Conservation (phyloP, 2,329 filamentous ascomycete species). For the Trichoderma sp. region DNA sequence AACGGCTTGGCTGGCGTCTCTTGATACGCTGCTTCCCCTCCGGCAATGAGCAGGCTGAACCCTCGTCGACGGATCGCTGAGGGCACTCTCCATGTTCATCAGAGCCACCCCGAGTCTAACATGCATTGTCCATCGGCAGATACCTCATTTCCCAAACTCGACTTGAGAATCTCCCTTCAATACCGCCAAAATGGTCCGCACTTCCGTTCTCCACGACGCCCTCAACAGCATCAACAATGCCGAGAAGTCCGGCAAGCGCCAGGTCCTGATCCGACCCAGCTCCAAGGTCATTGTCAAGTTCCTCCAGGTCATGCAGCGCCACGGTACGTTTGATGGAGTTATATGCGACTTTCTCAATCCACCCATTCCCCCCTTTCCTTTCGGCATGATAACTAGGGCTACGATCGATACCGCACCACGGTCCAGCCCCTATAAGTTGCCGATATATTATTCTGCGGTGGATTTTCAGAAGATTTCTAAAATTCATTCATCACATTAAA, state of each 20-base stretch:
- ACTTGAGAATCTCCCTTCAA: constrained; percentile 76
- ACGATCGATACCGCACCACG: constrained; percentile 77
- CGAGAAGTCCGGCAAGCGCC: constrained; percentile 99
- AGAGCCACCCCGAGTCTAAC: constrained; percentile 64
- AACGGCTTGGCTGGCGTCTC: constrained; percentile 30
- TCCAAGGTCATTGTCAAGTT: constrained; percentile 99
- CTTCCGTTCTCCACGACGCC: constrained; percentile 98
- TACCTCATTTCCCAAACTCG: constrained; percentile 63
- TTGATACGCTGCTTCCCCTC: constrained; percentile 65
- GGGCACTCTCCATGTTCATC: constrained; percentile 70
- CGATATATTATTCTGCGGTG: constrained; percentile 87
- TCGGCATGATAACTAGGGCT: constrained; percentile 99
- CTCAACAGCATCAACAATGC: constrained; percentile 99
- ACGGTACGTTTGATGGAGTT: constrained; percentile 71
- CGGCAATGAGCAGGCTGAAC: constrained; percentile 70
- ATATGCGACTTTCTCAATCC: neutral
- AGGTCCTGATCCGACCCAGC: constrained; percentile 95
- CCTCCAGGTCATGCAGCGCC: constrained; percentile 98
- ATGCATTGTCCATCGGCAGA: constrained; percentile 49
- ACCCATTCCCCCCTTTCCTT: constrained; percentile 39
- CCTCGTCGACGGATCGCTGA: constrained; percentile 56
- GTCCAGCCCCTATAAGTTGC: constrained; percentile 99
- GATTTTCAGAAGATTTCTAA: constrained; percentile 91
- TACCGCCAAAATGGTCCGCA: constrained; percentile 95
- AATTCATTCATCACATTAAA: constrained; percentile 39